Evolutionary conservation across 139 green algal genomes (phyloP), one percentile per base, ranked within the genome.

Genomic region (Pseudopediastrum boryanum): DNA sequence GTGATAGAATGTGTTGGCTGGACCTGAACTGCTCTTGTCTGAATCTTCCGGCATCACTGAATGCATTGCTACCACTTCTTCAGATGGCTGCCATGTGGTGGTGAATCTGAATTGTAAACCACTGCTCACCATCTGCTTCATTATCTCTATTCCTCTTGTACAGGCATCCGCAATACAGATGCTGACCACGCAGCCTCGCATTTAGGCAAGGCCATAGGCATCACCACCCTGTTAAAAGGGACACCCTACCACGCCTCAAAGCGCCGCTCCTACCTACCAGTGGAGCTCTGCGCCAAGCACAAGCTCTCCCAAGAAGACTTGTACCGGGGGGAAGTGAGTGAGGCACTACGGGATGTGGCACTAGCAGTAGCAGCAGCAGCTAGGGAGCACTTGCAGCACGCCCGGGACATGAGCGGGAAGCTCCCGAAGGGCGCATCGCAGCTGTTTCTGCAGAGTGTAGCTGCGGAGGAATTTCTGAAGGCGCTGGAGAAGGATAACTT

Each of bases 101-200:
- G n/a, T n/a, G n/a, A n/a, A n/a, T n/a, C n/a, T n/a, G n/a, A n/a
- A n/a, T n/a, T n/a, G n/a, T n/a, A n/a, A n/a, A n/a, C n/a, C n/a
- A n/a, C n/a, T n/a, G n/a, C n/a, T n/a, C n/a, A n/a, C n/a, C n/a
- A n/a, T n/a, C n/a, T n/a, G n/a, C n/a, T n/a, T n/a, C n/a, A n/a
- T n/a, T n/a, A n/a, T n/a, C n/a, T n/a, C n/a, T n/a, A n/a, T n/a
- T n/a, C n/a, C n/a, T n/a, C n/a, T 8, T n/a, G 16, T 62, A 16
- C 82, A 91, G 86, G 84, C 2, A 33, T 94, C 2, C 62, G 68
- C 29, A 82, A 79, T 65, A 16, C 62, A 12, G 87, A 92, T 1
- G 90, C 90, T 1, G 90, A 97, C 51, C 88, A 94, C 51, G 91
- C 90, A 1, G 90, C 90, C 1, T 91, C 86, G 0, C 90, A 96